phyloP scores from a whole-genome alignment of 768 basidiomycete species.

The Lactarius vividus region DNA sequence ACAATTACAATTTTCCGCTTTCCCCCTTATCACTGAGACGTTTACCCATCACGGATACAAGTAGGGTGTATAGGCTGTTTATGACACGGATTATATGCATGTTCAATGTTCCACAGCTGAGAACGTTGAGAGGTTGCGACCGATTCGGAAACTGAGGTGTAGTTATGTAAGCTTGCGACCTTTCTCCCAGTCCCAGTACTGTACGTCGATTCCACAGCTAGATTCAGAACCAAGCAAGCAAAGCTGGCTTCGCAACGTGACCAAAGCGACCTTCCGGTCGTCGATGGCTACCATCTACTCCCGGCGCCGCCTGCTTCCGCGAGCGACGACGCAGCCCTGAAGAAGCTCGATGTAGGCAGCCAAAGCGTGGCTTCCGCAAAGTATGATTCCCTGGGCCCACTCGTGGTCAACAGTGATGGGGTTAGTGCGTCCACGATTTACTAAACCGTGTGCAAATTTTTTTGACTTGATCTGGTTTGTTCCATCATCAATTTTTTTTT shows the following conservation, averaged over 20 bases:
- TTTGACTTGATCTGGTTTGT: too few species aligned
- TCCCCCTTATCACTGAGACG: not conserved
- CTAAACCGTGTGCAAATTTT: not conserved
- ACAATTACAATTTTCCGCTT: not conserved
- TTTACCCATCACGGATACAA: not conserved
- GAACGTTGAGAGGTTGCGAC: not conserved
- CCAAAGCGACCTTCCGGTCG: not conserved
- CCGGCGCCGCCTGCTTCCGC: not conserved
- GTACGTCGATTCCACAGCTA: not conserved
- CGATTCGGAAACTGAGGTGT: not conserved
- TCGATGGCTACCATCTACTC: slow-evolving; percentile 13
- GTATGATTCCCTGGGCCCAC: slow-evolving; percentile 20
- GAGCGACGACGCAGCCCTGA: not conserved
- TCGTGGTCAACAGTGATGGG: slow-evolving; percentile 22
- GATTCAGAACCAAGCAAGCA: not conserved
- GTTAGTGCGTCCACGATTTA: slow-evolving; percentile 5
- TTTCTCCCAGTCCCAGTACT: not conserved
- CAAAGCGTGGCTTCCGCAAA: slow-evolving; percentile 16
- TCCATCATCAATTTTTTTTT: too few species aligned
- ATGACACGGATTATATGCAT: not conserved
- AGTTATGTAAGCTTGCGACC: slow-evolving; percentile 18
- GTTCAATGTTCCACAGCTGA: too few species aligned
- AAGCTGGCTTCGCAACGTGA: slow-evolving; percentile 6
- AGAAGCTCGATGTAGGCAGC: slow-evolving; percentile 14
- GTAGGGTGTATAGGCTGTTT: slow-evolving; percentile 3